Base-by-base conservation (phyloP, 2,329 filamentous ascomycete species). In the Fusarium sp. region DNA sequence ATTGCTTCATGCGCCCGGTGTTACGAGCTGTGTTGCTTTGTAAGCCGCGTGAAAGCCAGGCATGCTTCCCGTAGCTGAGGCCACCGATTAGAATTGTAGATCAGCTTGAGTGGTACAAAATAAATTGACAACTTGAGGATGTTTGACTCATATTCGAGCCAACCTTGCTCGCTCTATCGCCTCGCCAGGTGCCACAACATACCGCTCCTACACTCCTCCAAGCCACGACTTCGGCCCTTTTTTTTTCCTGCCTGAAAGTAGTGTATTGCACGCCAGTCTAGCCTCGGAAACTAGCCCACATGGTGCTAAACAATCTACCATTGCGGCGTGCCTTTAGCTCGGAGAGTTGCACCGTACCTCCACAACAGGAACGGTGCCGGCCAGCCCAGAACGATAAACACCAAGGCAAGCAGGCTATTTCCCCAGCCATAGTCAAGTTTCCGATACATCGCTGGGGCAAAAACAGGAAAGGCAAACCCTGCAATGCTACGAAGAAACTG, bases 241-340 rank as follows among this genome's bases (percentile, higher is more conserved):
- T 1, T 12, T 3, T 16, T 15, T 1, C 12, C 19, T 9, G 25
- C 9, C n/a, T n/a, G n/a, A 27, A 46, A 7, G 5, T 10, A 10
- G 2, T 8, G 9, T 21, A 4, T 27, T 16, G 6, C 19, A 46
- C 19, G 11, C 4, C 3, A 21, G 44, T 1, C 25, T 15, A 0
- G 1, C 9, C 19, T 46, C 25, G 25, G 44, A 27, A 21, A 21
- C 8, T 21, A 10, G 18, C 15, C 19, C 12, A 10, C 19, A 18
- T 15, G 1, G 4, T 21, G 8, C 4, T 5, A 29, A 10, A 9
- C 4, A 46, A 15, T 27, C 10, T 46, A 46, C 25, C 25, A 46
- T 29, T 46, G 44, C 4, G 44, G 25, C 19, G 44, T 29, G 44
- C 44, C 44, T 21, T 46, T 46, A 6, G 44, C 44, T 21, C 44